Base-by-base conservation (phyloP, 1,284 basidiomycete genomes). In the Singerocomus rubriflavus region DNA sequence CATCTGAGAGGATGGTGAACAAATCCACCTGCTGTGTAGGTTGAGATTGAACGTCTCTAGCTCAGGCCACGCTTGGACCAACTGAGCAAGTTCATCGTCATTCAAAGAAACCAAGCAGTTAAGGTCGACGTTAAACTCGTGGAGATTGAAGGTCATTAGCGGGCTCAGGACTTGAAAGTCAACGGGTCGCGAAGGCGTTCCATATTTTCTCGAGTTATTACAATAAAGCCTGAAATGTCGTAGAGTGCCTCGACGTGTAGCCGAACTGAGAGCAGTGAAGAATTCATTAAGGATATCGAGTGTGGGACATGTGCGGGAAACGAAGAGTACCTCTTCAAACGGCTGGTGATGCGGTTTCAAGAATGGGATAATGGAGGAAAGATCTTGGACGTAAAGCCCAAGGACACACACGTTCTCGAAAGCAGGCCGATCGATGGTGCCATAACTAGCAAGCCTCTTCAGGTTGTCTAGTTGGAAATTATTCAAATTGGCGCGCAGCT, bases 31-130 rank as follows among this genome's bases (percentile, higher is more conserved):
- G 6, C 6, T 27, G 16, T 7, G 2, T 25, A 10, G 13, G 17
- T 49, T 55, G 21, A 51, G 8, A 12, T 46, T 13, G 31, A 59
- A 36, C 1, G 9, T 36, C 31, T 53, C 40, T 30, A 59, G 40
- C n/a, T 43, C 39, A 8, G 55, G 50, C 58, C 60, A 65, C 11
- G 42, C 50, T 30, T 35, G 50, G 8, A 37, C 49, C 14, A 63
- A 26, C 5, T 8, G 32, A 13, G 9, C 26, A 16, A 61, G 32
- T 27, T 53, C 56, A 11, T 56, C 48, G 12, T 63, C 60, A 12
- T 49, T 29, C 38, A 61, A 38, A 9, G 48, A 42, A 29, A 58
- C 27, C 11, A 27, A n/a, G 26, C 43, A 35, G 8, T 2, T 3
- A 36, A 58, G 4, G 7, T 40, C 2, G 26, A 56, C 3, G 5